Conservation (phyloP, 768 basidiomycete species). For the Pleurotus eryngii region DNA sequence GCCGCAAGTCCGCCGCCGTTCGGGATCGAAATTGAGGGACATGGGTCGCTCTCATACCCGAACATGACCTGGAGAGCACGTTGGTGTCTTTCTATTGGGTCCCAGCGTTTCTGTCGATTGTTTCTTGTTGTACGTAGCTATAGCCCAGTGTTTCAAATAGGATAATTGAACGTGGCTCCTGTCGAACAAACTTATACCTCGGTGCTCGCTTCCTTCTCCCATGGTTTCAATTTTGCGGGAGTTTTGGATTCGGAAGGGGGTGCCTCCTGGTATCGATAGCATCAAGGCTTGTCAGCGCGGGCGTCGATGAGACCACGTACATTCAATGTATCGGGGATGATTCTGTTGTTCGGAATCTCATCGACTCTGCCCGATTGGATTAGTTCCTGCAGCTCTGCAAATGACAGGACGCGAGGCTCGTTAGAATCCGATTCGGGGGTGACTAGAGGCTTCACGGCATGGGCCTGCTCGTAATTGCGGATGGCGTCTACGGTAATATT, state of each 20-base stretch:
- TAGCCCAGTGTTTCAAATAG: background rate
- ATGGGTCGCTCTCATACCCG: background rate
- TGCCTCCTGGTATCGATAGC: conserved; percentile 36
- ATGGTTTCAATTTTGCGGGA: conserved; percentile 58
- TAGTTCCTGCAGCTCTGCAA: conserved; percentile 65
- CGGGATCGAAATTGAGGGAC: background rate
- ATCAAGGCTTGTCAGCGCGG: background rate
- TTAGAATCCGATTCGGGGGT: conserved; percentile 1
- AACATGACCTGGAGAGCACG: no score
- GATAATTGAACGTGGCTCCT: background rate
- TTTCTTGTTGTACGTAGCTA: background rate
- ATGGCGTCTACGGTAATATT: conserved; percentile 40
- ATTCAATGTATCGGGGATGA: conserved; percentile 64
- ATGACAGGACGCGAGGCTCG: conserved; percentile 49
- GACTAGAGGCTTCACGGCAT: background rate
- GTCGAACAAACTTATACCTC: background rate
- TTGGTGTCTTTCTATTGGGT: no score
- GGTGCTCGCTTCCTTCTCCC: conserved; percentile 39
- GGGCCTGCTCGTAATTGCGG: conserved; percentile 27
- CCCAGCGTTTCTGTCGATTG: background rate
- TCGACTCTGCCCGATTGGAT: conserved; percentile 71
- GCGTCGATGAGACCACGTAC: conserved; percentile 35
- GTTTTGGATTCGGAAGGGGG: conserved; percentile 55
- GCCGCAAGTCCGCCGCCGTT: background rate
- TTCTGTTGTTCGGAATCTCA: conserved; percentile 75